These are phyloP conservation scores for Calycina marina DNA, from an alignment of 2,329 filamentous ascomycete species.

Conservation along the genomic window DNA sequence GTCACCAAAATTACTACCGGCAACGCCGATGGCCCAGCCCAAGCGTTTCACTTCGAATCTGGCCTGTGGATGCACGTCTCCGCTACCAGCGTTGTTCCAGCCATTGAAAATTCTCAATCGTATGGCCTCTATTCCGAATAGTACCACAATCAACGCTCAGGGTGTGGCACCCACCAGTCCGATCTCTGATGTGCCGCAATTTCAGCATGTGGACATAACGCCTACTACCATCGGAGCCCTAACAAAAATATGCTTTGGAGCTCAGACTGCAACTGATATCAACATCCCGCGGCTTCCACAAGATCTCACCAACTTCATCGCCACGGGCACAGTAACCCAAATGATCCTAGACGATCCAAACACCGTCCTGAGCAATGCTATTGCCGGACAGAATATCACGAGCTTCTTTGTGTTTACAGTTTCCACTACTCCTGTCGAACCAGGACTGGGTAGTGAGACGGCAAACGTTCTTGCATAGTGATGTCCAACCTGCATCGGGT, in stretches of 20 bases:
- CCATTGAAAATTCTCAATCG: too few species aligned
- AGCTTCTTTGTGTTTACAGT: slow-evolving; percentile 21
- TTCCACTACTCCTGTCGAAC: slow-evolving; percentile 11
- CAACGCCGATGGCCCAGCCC: too few species aligned
- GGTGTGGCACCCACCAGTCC: slow-evolving; percentile 13
- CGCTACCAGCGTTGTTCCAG: too few species aligned
- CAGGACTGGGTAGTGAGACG: slow-evolving; percentile 21
- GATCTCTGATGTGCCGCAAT: slow-evolving; percentile 10
- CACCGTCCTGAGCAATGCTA: slow-evolving; percentile 18
- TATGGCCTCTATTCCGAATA: too few species aligned
- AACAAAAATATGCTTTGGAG: slow-evolving; percentile 2
- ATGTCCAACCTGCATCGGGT: too few species aligned
- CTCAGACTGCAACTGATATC: slow-evolving; percentile 5
- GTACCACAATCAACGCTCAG: slow-evolving; percentile 29
- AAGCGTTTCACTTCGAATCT: too few species aligned
- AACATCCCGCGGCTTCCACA: slow-evolving; percentile 20
- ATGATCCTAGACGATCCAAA: slow-evolving; percentile 21
- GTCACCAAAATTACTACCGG: too few species aligned
- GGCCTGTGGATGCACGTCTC: too few species aligned
- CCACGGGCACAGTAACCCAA: slow-evolving; percentile 22
- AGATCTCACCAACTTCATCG: slow-evolving; percentile 18
- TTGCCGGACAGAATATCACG: slow-evolving; percentile 20
- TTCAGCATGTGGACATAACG: slow-evolving; percentile 16
- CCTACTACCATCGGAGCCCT: slow-evolving; percentile 12
- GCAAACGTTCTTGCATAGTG: slow-evolving; percentile 1